phyloP scores from a whole-genome alignment of 176 grass and related monocot genomes.

The Eragrostis nindensis region DNA sequence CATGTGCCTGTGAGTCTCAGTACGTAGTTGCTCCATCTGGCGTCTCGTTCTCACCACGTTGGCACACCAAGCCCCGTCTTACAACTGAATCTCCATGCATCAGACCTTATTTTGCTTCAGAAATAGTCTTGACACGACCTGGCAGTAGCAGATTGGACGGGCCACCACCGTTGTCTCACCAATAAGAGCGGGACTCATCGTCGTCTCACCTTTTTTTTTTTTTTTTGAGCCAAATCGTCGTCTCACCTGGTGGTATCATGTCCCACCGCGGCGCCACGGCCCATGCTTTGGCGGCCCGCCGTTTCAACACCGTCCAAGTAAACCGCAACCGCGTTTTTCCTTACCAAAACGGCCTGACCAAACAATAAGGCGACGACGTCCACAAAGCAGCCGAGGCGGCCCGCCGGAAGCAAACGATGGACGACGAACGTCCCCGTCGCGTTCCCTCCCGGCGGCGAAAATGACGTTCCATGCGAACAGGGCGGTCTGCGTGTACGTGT shows the following conservation, averaged over 20 bases:
- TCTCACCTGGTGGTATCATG: too few relatives aligned
- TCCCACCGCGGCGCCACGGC: not conserved
- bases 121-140: not conserved
- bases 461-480: not conserved
- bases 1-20: not conserved
- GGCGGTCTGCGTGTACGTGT: not conserved
- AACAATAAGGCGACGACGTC: not conserved
- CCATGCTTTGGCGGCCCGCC: constrained; percentile 22
- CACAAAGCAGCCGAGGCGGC: not conserved
- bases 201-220: too few relatives aligned
- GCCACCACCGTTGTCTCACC: not conserved
- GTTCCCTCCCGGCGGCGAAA: not conserved
- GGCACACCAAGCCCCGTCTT: not conserved
- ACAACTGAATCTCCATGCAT: not conserved
- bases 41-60: not conserved
- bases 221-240: too few relatives aligned
- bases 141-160: constrained; percentile 3
- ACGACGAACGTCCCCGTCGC: not conserved
- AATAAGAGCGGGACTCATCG: not conserved
- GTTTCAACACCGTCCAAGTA: not conserved
- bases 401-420: not conserved
- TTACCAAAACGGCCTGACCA: not conserved
- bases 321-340: not conserved
- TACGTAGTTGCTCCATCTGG: constrained; percentile 9
- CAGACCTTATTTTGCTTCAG: not conserved